Evolutionary conservation across 176 grass and related monocot species (phyloP).

Genomic region (Poa pratensis): DNA sequence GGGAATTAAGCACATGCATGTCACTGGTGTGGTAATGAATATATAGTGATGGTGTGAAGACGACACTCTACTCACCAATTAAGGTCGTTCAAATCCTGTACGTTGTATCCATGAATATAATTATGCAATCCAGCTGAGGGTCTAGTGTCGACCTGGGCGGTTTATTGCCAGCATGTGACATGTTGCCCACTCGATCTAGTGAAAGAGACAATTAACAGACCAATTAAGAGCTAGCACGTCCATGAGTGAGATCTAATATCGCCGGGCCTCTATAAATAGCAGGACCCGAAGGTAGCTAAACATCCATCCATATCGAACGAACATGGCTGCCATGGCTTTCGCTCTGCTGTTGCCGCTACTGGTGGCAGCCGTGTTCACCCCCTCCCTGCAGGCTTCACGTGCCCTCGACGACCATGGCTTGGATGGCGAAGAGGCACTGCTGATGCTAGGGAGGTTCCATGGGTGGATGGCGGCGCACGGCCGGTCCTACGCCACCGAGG

Average conservation of each 20-base stretch:
- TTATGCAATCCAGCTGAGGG: neutral
- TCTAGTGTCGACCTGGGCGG: neutral
- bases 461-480: neutral
- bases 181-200: too few species aligned
- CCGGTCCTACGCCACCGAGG: neutral
- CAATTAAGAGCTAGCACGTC: too few species aligned
- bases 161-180: neutral
- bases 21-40: neutral
- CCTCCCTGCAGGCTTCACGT: neutral
- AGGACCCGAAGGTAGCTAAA: neutral
- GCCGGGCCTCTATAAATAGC: neutral
- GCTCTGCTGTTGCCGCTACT: conserved; percentile 6
- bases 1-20: neutral
- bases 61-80: too few species aligned
- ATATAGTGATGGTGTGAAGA: too few species aligned
- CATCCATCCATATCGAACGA: neutral
- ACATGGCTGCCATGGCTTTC: neutral
- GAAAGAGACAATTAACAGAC: too few species aligned
- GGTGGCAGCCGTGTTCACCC: neutral
- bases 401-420: neutral
- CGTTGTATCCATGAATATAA: neutral
- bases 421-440: conserved; percentile 2
- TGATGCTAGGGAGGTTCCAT: neutral
- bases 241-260: neutral
- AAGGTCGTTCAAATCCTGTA: neutral